A percentile compares a stretch with the other conserved stretches of the same genome.
These are phyloP conservation scores for Isochrysis galbana DNA, from an alignment of 78 protist genomes.

Conservation along the genomic window DNA sequence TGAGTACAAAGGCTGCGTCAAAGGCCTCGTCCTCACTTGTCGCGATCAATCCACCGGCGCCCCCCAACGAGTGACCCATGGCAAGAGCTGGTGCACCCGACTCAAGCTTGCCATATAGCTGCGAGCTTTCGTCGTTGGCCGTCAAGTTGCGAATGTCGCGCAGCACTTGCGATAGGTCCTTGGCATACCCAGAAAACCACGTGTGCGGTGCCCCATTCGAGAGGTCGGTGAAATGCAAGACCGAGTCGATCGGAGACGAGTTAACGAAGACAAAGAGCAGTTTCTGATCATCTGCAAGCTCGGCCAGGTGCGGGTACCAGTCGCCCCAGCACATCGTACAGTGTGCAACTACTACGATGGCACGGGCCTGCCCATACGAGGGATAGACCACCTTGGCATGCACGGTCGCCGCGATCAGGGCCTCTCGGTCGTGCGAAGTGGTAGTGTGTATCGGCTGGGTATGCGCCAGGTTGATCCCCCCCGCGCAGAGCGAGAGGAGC, in stretches of 20 bases:
- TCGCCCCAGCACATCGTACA: neutral
- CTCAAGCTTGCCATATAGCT: neutral
- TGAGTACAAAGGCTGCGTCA: neutral
- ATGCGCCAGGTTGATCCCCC: too few species aligned
- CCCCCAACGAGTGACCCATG: neutral
- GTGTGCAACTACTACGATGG: neutral
- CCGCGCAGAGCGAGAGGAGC: too few species aligned
- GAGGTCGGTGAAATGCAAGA: neutral
- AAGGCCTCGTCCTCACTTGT: neutral
- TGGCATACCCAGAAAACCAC: neutral
- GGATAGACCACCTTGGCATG: too few species aligned
- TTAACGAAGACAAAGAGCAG: neutral
- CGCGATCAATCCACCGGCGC: neutral
- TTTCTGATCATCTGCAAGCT: neutral
- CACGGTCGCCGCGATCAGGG: too few species aligned
- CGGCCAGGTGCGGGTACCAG: neutral
- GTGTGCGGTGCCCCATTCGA: neutral
- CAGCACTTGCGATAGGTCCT: neutral
- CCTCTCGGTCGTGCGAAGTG: too few species aligned
- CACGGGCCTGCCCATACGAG: too few species aligned
- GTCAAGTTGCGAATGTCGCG: neutral
- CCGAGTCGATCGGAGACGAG: neutral
- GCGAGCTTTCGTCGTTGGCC: neutral
- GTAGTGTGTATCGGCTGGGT: too few species aligned
- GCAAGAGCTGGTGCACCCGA: neutral